Evolutionary conservation across 2,329 filamentous ascomycete genomes (phyloP), one percentile per base, ranked within the genome.

Genomic region (Neonectria faginata): DNA sequence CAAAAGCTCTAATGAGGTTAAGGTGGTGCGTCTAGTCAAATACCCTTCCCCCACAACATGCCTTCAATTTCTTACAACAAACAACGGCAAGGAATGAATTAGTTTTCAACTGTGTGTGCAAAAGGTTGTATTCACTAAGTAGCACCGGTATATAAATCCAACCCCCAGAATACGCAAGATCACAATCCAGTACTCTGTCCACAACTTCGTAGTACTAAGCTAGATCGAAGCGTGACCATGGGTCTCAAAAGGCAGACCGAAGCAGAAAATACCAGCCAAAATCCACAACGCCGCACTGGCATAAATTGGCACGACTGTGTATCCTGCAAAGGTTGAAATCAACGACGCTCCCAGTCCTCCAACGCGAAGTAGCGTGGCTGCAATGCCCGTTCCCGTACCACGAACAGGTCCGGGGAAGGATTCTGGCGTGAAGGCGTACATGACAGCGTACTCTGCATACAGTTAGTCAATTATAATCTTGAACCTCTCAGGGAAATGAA

Each of bases 391-490:
- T 6, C 84, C 85, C 0, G 85, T 86, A 22, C 85, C 85, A 6
- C 85, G 78, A 56, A 84, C 80, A 0, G 84, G 83, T 2, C 82
- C 83, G 0, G 85, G 85, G 76, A 87, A 87, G 5, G 84, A 83
- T 67, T 88, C 85, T 0, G 85, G 86, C 0, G 85, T 87, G 68
- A 79, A 82, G 0, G 78, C 79, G 60, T 77, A 82, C 72, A 72
- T 67, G 31, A 69, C 60, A 16, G 69, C 67, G 27, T 70, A 71
- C 42, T 71, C 69, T 71, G 45, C 22, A 12, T 1, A 16, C 18
- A 5, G 39, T 61, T 61, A 60, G 52, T 33, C 10, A 45, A 3
- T n/a, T 7, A 3, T 27, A 5, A 33, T 10, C 3, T 7, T 20
- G 4, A 27, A n/a, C 5, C 25, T 25, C 25, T 25, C 4, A 6